Evolutionary conservation across 169 alveolate species (phyloP).

Genomic region (Plasmodium blacklocki): DNA sequence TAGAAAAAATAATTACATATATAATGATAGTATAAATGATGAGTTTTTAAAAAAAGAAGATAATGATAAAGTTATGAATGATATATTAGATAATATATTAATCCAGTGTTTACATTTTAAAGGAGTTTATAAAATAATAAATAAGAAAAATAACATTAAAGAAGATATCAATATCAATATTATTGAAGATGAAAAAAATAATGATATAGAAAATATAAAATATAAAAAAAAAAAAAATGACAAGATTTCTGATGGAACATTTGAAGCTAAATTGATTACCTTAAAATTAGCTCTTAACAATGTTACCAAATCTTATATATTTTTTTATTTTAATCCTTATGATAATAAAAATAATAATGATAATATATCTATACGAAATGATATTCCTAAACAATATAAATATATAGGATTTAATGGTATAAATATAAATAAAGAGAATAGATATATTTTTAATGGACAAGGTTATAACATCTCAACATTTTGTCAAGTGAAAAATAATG

Average conservation of each 20-base stretch:
- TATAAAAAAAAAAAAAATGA: not conserved
- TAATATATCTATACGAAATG: not conserved
- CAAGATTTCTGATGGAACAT: not conserved
- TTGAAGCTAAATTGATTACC: slow-evolving; percentile 59
- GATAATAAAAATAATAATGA: not conserved
- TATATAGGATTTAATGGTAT: slow-evolving; percentile 41
- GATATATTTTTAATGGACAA: slow-evolving; percentile 34
- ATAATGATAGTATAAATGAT: not conserved
- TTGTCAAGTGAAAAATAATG: slow-evolving; percentile 1
- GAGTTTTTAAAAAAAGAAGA: no score
- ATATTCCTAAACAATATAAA: slow-evolving; percentile 6
- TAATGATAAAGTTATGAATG: slow-evolving; percentile 4
- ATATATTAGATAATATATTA: slow-evolving; percentile 23
- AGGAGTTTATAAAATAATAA: slow-evolving; percentile 22
- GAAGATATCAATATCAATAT: not conserved
- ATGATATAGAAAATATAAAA: not conserved
- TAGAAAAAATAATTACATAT: not conserved
- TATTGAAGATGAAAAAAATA: not conserved
- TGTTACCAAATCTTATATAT: slow-evolving; percentile 27
- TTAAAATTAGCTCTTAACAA: slow-evolving; percentile 47
- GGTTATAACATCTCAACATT: slow-evolving; percentile 43
- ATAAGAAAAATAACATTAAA: not conserved
- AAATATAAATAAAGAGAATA: slow-evolving; percentile 7
- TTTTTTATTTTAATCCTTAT: slow-evolving; percentile 46
- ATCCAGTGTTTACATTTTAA: slow-evolving; percentile 53